phyloP scores from a whole-genome alignment of 192 early-diverging fungal species.

The Coemansia sp. region DNA sequence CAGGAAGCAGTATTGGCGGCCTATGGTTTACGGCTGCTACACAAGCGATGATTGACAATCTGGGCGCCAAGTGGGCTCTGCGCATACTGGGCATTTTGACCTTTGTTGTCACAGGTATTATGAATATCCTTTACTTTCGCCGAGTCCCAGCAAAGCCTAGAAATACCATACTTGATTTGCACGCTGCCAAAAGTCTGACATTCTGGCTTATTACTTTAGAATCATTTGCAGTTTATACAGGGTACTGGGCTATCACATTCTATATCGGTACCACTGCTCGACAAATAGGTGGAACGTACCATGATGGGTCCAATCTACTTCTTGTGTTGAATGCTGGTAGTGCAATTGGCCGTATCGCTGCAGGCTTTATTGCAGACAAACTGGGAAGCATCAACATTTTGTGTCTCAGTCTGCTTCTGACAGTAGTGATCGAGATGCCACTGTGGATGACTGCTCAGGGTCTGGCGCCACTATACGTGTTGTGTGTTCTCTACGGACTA shows the following conservation, averaged over 20 bases:
- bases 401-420: slow-evolving; percentile 17
- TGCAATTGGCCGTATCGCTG: slow-evolving; percentile 31
- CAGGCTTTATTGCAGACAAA: slow-evolving; percentile 36
- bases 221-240: slow-evolving; percentile 31
- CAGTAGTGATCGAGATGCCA: slow-evolving; percentile 33
- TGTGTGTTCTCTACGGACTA: slow-evolving; percentile 39
- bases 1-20: slow-evolving; percentile 63
- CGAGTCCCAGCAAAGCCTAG: slow-evolving; percentile 55
- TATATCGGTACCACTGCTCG: slow-evolving; percentile 36
- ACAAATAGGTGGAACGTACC: slow-evolving; percentile 22
- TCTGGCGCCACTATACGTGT: slow-evolving; percentile 27
- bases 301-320: slow-evolving; percentile 34
- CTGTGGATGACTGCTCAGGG: slow-evolving; percentile 40
- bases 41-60: slow-evolving; percentile 57
- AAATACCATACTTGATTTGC: slow-evolving; percentile 29
- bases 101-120: slow-evolving; percentile 35
- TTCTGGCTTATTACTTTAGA: slow-evolving; percentile 41
- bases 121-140: slow-evolving; percentile 34
- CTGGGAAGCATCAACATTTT: slow-evolving; percentile 43
- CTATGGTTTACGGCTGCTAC: slow-evolving; percentile 60
- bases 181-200: slow-evolving; percentile 21
- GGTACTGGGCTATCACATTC: slow-evolving; percentile 51
- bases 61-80: slow-evolving; percentile 69
- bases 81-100: slow-evolving; percentile 63
- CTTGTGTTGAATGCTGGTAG: slow-evolving; percentile 40